Percentiles rank a stretch among this genome's conserved stretches.
phyloP scores from a whole-genome alignment of 768 basidiomycete genomes.

The Trametes cinnabarina region DNA sequence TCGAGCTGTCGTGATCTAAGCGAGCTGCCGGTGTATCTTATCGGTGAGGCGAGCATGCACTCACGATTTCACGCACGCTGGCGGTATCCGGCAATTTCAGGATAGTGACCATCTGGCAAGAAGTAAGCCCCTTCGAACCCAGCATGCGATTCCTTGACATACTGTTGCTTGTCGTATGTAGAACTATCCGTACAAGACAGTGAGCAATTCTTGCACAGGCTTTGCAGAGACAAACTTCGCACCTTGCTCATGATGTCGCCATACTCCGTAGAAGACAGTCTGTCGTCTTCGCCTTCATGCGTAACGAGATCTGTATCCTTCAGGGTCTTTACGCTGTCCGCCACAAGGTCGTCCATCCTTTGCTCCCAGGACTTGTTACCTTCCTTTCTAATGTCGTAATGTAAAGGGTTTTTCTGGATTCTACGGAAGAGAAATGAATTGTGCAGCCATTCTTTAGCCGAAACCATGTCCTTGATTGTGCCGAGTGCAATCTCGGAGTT shows the following conservation, averaged over 20 bases:
- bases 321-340: constrained; percentile 59
- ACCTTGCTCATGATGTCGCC: constrained; percentile 90
- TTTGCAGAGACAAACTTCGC: too few species aligned
- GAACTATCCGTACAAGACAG: too few species aligned
- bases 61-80: constrained; percentile 65
- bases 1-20: constrained; percentile 64
- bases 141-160: constrained; percentile 11
- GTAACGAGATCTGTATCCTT: constrained; percentile 59
- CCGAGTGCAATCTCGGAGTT: constrained; percentile 91
- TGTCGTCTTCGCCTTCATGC: constrained; percentile 38
- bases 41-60: constrained; percentile 14
- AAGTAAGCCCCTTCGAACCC: background rate
- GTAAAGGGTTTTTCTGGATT: constrained; percentile 76
- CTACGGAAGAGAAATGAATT: constrained; percentile 86
- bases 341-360: constrained; percentile 70
- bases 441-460: constrained; percentile 80
- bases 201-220: too few species aligned
- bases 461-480: constrained; percentile 68
- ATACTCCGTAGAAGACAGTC: constrained; percentile 63
- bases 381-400: constrained; percentile 66
- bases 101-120: constrained; percentile 61
- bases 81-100: constrained; percentile 55
- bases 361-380: constrained; percentile 65
- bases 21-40: too few species aligned
- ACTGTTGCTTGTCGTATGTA: constrained; percentile 74